phyloP scores from a whole-genome alignment of 139 green algal genomes.

The Dunaliella primolecta region DNA sequence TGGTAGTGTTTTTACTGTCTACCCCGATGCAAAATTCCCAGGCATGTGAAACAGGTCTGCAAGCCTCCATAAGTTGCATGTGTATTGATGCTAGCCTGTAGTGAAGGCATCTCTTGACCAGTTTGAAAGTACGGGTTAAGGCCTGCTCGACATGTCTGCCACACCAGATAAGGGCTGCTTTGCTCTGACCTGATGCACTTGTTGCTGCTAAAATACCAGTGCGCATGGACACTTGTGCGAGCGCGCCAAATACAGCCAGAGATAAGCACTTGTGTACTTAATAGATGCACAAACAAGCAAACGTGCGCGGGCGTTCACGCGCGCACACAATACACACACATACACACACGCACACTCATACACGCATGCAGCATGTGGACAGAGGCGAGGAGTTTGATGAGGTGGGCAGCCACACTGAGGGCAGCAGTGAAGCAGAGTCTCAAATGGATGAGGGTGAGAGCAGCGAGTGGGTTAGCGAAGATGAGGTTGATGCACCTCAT shows the following conservation, averaged over 20 bases:
- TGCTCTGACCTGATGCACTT: neutral
- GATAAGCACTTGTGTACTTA: neutral
- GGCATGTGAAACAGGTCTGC: too few species aligned
- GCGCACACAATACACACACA: neutral
- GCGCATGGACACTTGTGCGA: neutral
- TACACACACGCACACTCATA: neutral
- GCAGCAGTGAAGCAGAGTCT: neutral
- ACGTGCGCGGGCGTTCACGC: neutral
- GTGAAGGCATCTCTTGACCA: too few species aligned
- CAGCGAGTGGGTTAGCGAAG: neutral
- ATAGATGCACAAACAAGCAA: neutral
- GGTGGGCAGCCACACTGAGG: neutral
- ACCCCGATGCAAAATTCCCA: too few species aligned
- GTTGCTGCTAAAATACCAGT: neutral
- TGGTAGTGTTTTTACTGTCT: neutral
- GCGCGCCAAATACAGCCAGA: neutral
- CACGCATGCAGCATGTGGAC: neutral
- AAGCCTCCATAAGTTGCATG: too few species aligned
- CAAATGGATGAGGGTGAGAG: neutral
- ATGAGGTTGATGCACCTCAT: neutral
- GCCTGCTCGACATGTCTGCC: too few species aligned
- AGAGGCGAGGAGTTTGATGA: neutral
- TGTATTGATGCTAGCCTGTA: too few species aligned
- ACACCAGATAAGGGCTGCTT: neutral
- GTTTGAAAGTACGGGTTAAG: too few species aligned